phyloP scores from a whole-genome alignment of 139 green algal species.

The Coelastrella sp. region DNA sequence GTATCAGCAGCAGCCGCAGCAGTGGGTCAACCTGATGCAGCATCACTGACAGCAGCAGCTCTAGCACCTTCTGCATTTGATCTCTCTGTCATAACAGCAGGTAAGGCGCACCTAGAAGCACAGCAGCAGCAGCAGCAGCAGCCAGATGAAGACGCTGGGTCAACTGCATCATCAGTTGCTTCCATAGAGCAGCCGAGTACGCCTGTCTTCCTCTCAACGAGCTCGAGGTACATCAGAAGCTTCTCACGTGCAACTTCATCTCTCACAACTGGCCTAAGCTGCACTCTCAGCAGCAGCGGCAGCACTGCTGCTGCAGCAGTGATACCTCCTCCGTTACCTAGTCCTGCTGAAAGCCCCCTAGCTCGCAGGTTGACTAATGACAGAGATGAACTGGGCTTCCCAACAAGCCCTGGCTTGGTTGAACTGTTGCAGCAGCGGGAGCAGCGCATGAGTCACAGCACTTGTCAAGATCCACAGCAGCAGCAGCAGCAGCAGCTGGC shows the following conservation, averaged over 20 bases:
- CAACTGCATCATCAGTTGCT: neutral
- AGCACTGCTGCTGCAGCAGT: neutral
- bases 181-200: neutral
- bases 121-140: constrained; percentile 26
- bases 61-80: neutral
- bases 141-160: neutral
- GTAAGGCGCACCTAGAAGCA: neutral
- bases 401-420: neutral
- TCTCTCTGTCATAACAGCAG: too few species aligned
- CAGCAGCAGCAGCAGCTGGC: constrained; percentile 5
- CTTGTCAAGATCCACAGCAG: neutral
- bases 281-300: too few species aligned
- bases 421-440: constrained; percentile 22
- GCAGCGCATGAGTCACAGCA: neutral
- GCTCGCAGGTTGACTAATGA: constrained; percentile 10
- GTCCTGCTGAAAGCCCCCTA: constrained; percentile 18
- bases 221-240: neutral
- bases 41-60: neutral
- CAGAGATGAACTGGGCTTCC: constrained; percentile 19
- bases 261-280: too few species aligned
- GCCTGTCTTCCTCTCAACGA: constrained; percentile 22
- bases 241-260: neutral
- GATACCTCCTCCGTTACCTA: constrained; percentile 6
- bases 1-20: constrained; percentile 4
- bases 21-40: neutral